Base-by-base conservation (phyloP, 352 stramenopile species). In the Globisporangium okanoganense region DNA sequence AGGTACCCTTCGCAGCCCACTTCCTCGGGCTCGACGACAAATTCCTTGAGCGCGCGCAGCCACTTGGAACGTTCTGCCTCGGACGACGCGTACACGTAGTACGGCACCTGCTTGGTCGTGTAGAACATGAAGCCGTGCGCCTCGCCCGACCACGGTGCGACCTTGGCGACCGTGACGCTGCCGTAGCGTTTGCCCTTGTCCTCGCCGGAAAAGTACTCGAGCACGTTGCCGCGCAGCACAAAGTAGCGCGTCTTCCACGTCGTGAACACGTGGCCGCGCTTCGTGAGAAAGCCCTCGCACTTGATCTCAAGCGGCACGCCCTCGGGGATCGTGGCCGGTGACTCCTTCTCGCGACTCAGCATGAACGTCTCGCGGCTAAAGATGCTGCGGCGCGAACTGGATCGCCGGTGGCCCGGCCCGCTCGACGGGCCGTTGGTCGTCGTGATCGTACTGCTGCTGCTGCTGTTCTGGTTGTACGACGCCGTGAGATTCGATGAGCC, bases 171-270 rank as follows among this genome's bases (percentile, higher is more conserved):
- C 48, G 82, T 87, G 6, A 96, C 87, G n/a, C 76, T 86, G 20
- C 87, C 87, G 50, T 94, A 92, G 44, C 85, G 85, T 65, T 94
- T 94, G 36, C 66, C 73, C 69, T 94, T 95, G 58, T 92, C 85
- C 64, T 94, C 87, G 41, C 80, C 76, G 2, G 83, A 77, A 45
- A 92, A 95, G 62, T 95, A 95, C 59, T 94, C 86, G 48, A 95
- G 68, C 51, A 92, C 78, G 33, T 94, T 88, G 10, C 82, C 80
- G 22, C 84, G 76, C 43, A 96, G 65, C 35, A 90, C 89, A 64
- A 96, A 96, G 71, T 94, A 96, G 24, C 87, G 82, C 60, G 86
- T 96, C 70, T 95, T 96, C 87, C 87, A 96, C 70, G 92, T 96
- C 27, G 85, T 96, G 51, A 94, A 93, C 67, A 94, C 75, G 69